Conservation (phyloP, 805 yeast species). For the Saccharomyces jurei region DNA sequence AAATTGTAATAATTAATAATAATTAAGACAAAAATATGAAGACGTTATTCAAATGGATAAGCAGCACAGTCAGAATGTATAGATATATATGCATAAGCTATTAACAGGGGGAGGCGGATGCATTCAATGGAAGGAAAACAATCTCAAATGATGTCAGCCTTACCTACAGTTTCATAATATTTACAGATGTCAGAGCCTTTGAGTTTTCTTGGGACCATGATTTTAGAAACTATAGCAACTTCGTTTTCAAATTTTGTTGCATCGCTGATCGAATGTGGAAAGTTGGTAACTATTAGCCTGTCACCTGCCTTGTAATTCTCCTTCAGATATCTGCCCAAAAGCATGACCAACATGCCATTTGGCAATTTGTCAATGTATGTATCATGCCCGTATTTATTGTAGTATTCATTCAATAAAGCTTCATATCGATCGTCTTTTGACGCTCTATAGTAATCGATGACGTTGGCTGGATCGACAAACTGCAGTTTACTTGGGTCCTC, state of each 20-base stretch:
- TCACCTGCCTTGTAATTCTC: constrained; percentile 29
- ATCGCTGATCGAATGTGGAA: constrained; percentile 55
- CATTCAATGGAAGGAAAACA: background rate
- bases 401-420: constrained; percentile 42
- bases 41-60: too few species aligned
- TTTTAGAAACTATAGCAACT: constrained; percentile 40
- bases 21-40: background rate
- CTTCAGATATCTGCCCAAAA: constrained; percentile 28
- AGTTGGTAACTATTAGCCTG: constrained; percentile 45
- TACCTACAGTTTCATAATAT: constrained; percentile 61
- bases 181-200: constrained; percentile 43
- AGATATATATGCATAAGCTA: background rate
- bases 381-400: constrained; percentile 21
- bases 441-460: constrained; percentile 40
- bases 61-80: background rate
- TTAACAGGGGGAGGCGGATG: background rate
- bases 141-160: constrained; percentile 25
- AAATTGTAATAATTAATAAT: too few species aligned
- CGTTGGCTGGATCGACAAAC: constrained; percentile 45
- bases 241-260: constrained; percentile 70
- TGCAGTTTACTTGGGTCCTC: constrained; percentile 6
- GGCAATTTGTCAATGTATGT: constrained; percentile 28
- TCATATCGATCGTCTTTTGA: constrained; percentile 42
- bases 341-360: constrained; percentile 29
- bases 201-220: constrained; percentile 21